Base-by-base conservation (phyloP, 768 basidiomycete genomes). In the Leccinum sublutescens region DNA sequence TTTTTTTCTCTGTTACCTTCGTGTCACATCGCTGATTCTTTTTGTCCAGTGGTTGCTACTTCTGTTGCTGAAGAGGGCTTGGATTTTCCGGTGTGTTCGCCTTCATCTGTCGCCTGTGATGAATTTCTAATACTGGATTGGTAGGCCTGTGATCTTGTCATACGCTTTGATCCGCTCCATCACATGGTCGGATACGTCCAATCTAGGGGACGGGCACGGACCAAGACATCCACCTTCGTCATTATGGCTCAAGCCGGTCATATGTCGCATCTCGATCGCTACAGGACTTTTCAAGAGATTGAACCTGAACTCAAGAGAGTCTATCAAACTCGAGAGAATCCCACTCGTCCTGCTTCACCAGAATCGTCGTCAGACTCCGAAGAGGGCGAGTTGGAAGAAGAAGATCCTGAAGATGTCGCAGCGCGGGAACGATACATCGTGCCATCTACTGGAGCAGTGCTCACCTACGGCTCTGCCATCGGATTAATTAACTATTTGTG, bases 51-150 rank as follows among this genome's bases (percentile, higher is more conserved):
- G 21, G 79, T 95, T 62, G 89, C 92, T 4, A 94, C 92, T 0
- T 86, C 87, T 5, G 92, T 95, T 14, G 94, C 92, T 0, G 94
- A 96, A 72, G 94, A 96, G 76, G 94, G 94, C 0, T 80, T 96
- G 17, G 93, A 96, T 70, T 93, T 96, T 75, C 89, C 88, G 23
- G 88, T 89, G 67, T 56, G 82, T 73, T 40, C 47, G 38, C 15
- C 50, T 29, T 12, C 45, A 55, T 34, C 17, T 31, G 33, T 52
- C 49, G 17, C 25, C 29, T 33, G 29, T 34, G 38, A 21, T 12
- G 9, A 49, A 51, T 27, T 7, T 15, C 50, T 60, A 27, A 64
- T 60, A 31, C 19, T 52, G 29, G 27, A n/a, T 55, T n/a, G 25
- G n/a, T 40, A 91, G 89, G 87, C 87, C 11, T 95, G 93, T 71